These are phyloP conservation scores for Termitomyces sp. DNA, from an alignment of 1,284 basidiomycete genomes.

Conservation along the genomic window DNA sequence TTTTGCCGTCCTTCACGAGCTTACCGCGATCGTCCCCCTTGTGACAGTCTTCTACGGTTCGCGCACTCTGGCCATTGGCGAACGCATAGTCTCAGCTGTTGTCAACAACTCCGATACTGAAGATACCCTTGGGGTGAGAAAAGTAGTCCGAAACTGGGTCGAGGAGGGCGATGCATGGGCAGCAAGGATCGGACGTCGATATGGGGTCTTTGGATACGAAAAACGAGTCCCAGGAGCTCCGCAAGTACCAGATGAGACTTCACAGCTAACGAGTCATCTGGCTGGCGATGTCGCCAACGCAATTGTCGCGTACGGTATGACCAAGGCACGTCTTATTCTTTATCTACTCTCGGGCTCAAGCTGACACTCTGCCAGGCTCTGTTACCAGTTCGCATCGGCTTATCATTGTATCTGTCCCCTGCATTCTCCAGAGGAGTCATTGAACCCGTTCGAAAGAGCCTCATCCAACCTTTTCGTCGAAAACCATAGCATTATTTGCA, in stretches of 20 bases:
- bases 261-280: slow-evolving; percentile 29
- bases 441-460: slow-evolving; percentile 43
- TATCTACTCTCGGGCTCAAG: slow-evolving; percentile 1
- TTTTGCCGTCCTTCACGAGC: slow-evolving; percentile 83
- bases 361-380: slow-evolving; percentile 50
- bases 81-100: slow-evolving; percentile 48
- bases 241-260: slow-evolving; percentile 19
- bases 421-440: slow-evolving; percentile 64
- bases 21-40: slow-evolving; percentile 80
- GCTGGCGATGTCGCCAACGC: slow-evolving; percentile 74
- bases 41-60: slow-evolving; percentile 73
- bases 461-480: slow-evolving; percentile 26
- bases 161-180: slow-evolving; percentile 72
- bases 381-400: slow-evolving; percentile 69
- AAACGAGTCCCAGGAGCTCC: slow-evolving; percentile 37
- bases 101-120: not conserved
- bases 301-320: slow-evolving; percentile 78
- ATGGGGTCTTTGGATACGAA: slow-evolving; percentile 79
- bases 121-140: slow-evolving; percentile 31
- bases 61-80: slow-evolving; percentile 67
- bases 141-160: slow-evolving; percentile 53
- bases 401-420: slow-evolving; percentile 74
- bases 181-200: slow-evolving; percentile 67
- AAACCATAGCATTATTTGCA: slow-evolving; percentile 9
- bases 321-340: slow-evolving; percentile 58